Conservation (phyloP, 139 green algal species). For the Desmodesmus armatus region DNA sequence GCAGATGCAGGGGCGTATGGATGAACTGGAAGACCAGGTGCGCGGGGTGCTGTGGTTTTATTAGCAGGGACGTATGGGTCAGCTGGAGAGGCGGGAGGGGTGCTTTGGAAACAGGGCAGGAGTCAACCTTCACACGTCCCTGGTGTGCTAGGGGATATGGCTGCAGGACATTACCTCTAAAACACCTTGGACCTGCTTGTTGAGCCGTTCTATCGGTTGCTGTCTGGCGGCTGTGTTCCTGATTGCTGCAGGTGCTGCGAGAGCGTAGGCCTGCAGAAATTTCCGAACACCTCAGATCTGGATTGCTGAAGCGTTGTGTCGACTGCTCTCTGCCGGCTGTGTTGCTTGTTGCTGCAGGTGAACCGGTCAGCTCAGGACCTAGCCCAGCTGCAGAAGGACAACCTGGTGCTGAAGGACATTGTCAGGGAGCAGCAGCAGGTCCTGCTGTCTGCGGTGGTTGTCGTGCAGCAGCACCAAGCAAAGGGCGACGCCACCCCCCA, state of each 20-base stretch:
- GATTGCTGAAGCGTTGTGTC: not conserved
- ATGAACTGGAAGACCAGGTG: slow-evolving; percentile 13
- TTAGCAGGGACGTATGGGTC: not conserved
- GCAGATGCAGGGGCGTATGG: slow-evolving; percentile 20
- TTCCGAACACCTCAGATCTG: not conserved
- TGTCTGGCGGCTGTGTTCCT: too few relatives aligned
- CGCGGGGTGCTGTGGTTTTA: not conserved
- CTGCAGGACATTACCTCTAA: too few relatives aligned
- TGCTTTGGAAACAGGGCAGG: not conserved
- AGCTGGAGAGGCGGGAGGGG: too few relatives aligned
- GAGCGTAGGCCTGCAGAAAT: not conserved
- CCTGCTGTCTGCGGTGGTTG: not conserved
- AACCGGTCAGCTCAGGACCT: not conserved
- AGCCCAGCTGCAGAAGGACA: slow-evolving; percentile 10
- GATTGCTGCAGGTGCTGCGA: too few relatives aligned
- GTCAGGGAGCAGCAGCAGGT: slow-evolving; percentile 36
- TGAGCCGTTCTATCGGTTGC: too few relatives aligned
- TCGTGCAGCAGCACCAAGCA: slow-evolving; percentile 1
- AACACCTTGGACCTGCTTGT: too few relatives aligned
- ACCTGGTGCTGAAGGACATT: slow-evolving; percentile 9
- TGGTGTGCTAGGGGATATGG: too few relatives aligned
- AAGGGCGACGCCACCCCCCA: too few relatives aligned
- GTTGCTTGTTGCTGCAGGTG: not conserved
- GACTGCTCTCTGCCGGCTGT: not conserved
- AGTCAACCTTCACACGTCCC: not conserved